Conservation (phyloP, 768 basidiomycete genomes). For the Strobilomyces confusus region DNA sequence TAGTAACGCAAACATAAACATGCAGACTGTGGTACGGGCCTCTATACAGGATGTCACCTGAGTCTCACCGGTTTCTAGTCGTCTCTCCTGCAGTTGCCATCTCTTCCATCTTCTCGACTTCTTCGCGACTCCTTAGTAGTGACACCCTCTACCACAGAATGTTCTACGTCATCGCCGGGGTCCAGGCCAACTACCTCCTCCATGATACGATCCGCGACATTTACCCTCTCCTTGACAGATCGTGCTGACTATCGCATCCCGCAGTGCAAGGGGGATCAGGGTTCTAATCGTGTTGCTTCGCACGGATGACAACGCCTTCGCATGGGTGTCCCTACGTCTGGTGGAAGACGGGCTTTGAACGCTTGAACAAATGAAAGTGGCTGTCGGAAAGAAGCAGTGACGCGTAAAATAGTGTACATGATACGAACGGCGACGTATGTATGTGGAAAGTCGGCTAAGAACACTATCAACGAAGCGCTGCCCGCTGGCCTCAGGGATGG, state of each 20-base stretch:
- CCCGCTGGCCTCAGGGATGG: too few species aligned
- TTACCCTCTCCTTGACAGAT: slow-evolving; percentile 19
- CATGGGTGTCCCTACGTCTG: not conserved
- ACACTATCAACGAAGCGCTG: too few species aligned
- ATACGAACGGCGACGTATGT: too few species aligned
- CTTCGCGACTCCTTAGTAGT: slow-evolving; percentile 2
- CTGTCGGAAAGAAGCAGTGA: too few species aligned
- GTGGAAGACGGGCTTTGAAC: too few species aligned
- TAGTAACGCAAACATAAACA: not conserved
- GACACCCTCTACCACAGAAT: slow-evolving; percentile 5
- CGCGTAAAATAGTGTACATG: too few species aligned
- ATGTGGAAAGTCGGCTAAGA: too few species aligned
- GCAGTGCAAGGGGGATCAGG: slow-evolving; percentile 27
- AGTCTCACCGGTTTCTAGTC: slow-evolving; percentile 9
- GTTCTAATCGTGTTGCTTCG: not conserved
- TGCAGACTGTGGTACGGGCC: slow-evolving; percentile 14
- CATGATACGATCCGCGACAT: too few species aligned
- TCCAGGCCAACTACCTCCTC: slow-evolving; percentile 4
- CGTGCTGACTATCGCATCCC: not conserved
- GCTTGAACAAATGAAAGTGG: too few species aligned
- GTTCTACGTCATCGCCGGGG: too few species aligned
- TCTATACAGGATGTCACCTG: slow-evolving; percentile 15
- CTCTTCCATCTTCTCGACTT: slow-evolving; percentile 1
- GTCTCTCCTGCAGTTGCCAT: slow-evolving; percentile 14
- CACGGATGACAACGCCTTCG: not conserved